These are phyloP conservation scores for Aspergillus funiculosus DNA, from an alignment of 495 filamentous ascomycete species.

Conservation along the genomic window DNA sequence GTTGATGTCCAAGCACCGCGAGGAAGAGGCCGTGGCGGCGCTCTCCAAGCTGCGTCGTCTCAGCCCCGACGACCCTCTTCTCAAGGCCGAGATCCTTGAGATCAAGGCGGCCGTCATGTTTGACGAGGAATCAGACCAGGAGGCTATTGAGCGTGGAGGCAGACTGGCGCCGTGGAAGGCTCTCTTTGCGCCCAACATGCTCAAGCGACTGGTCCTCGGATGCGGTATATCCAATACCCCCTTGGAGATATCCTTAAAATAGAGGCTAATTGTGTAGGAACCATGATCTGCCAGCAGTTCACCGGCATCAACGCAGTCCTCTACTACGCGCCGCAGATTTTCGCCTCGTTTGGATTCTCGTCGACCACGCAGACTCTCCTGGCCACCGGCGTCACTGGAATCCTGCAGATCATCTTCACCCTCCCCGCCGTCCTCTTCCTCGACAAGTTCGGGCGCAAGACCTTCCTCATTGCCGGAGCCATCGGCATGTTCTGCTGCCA, in stretches of 20 bases:
- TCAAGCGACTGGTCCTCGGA: slow-evolving; percentile 57
- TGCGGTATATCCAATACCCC: slow-evolving; percentile 15
- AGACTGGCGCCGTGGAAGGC: slow-evolving; percentile 53
- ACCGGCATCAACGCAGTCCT: slow-evolving; percentile 59
- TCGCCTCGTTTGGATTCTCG: slow-evolving; percentile 25
- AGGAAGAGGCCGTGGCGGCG: slow-evolving; percentile 52
- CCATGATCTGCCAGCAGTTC: slow-evolving; percentile 52
- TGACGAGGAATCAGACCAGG: slow-evolving; percentile 49
- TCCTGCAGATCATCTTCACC: slow-evolving; percentile 66
- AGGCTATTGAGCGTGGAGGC: slow-evolving; percentile 35
- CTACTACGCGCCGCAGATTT: slow-evolving; percentile 49
- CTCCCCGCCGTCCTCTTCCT: slow-evolving; percentile 61
- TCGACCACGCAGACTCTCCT: slow-evolving; percentile 52
- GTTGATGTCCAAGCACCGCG: slow-evolving; percentile 71
- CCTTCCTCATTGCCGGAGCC: slow-evolving; percentile 65
- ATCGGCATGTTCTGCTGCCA: slow-evolving; percentile 59
- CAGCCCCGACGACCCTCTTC: slow-evolving; percentile 58
- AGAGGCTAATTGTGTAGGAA: neutral
- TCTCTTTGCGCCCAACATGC: slow-evolving; percentile 49
- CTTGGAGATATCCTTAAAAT: neutral
- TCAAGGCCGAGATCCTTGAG: slow-evolving; percentile 61
- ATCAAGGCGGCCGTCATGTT: slow-evolving; percentile 56
- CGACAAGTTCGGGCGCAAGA: slow-evolving; percentile 64
- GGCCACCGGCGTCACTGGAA: slow-evolving; percentile 64
- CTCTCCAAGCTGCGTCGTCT: slow-evolving; percentile 41